Conservation (phyloP, 805 yeast genomes). For the Blastobotrys mokoenaii region DNA sequence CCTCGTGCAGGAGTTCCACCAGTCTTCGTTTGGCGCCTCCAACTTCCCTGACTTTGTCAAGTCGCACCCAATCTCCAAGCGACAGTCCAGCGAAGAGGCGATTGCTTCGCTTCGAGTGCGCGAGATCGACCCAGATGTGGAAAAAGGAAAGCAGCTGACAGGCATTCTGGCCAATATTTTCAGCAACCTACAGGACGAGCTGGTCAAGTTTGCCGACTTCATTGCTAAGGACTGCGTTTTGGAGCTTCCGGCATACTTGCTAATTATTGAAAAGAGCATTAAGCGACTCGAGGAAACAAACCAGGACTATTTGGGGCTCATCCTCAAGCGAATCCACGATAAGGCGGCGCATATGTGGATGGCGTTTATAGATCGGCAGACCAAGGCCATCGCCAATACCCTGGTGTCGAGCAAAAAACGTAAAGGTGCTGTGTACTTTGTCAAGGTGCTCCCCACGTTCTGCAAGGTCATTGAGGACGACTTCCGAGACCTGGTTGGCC, state of each 20-base stretch:
- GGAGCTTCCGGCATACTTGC: constrained; percentile 36
- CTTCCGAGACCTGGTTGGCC: constrained; percentile 12
- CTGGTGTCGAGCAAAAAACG: constrained; percentile 30
- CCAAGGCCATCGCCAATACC: constrained; percentile 35
- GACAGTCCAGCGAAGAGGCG: constrained; percentile 19
- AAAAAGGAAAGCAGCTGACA: constrained; percentile 40
- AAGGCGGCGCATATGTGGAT: constrained; percentile 50
- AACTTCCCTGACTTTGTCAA: constrained; percentile 40
- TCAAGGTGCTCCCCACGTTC: constrained; percentile 41
- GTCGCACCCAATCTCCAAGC: constrained; percentile 11
- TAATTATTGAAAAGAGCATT: constrained; percentile 36
- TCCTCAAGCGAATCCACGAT: constrained; percentile 43
- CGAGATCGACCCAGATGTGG: constrained; percentile 38
- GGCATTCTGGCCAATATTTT: constrained; percentile 41
- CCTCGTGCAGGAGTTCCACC: constrained; percentile 37
- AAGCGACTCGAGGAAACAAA: constrained; percentile 38
- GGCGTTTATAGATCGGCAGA: constrained; percentile 48
- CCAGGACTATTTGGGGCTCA: constrained; percentile 54
- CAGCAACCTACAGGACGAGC: constrained; percentile 27
- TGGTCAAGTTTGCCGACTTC: constrained; percentile 27
- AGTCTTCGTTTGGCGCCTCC: constrained; percentile 31
- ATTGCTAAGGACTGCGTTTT: constrained; percentile 33
- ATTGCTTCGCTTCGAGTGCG: constrained; percentile 26
- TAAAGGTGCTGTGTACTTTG: constrained; percentile 37
- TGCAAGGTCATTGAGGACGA: constrained; percentile 33